phyloP scores from a whole-genome alignment of 2,329 filamentous ascomycete genomes.

The Sporothrix dimorphospora region DNA sequence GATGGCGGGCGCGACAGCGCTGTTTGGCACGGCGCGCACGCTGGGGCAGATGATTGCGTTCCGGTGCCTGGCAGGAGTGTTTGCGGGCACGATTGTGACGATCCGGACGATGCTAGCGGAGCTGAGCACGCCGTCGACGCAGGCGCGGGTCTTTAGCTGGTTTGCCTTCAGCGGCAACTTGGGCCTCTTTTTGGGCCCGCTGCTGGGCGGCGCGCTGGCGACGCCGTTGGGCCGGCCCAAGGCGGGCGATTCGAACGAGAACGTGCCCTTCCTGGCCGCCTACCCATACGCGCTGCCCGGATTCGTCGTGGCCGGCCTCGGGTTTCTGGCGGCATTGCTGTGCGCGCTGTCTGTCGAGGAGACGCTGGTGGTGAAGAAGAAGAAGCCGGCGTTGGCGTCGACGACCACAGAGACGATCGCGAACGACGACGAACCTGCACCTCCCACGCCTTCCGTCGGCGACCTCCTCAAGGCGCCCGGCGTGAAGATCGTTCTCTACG shows the following conservation, averaged over 20 bases:
- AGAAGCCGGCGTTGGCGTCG: neutral
- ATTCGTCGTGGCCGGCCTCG: slow-evolving; percentile 59
- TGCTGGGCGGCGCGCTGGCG: slow-evolving; percentile 70
- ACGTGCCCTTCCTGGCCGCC: slow-evolving; percentile 58
- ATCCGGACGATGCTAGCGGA: slow-evolving; percentile 79
- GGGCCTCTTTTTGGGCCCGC: slow-evolving; percentile 72
- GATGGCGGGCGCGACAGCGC: slow-evolving; percentile 59
- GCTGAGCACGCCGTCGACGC: slow-evolving; percentile 68
- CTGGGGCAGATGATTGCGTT: slow-evolving; percentile 77
- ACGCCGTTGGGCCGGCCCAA: slow-evolving; percentile 67
- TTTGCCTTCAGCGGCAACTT: slow-evolving; percentile 77
- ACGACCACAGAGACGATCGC: neutral
- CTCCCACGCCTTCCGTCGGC: slow-evolving; percentile 45
- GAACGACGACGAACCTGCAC: neutral
- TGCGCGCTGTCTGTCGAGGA: slow-evolving; percentile 65
- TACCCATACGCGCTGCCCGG: slow-evolving; percentile 70
- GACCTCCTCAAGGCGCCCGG: slow-evolving; percentile 65
- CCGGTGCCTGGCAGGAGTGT: slow-evolving; percentile 71
- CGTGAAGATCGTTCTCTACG: slow-evolving; percentile 66
- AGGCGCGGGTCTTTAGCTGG: slow-evolving; percentile 73
- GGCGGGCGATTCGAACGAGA: neutral
- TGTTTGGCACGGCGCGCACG: slow-evolving; percentile 69
- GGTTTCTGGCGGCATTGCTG: slow-evolving; percentile 55
- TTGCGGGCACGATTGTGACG: slow-evolving; percentile 73
- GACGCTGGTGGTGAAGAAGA: slow-evolving; percentile 47